A percentile compares a stretch with the other conserved stretches of the same genome.
phyloP scores from a whole-genome alignment of 345 rosid species.

The Raphanus raphanistrum region DNA sequence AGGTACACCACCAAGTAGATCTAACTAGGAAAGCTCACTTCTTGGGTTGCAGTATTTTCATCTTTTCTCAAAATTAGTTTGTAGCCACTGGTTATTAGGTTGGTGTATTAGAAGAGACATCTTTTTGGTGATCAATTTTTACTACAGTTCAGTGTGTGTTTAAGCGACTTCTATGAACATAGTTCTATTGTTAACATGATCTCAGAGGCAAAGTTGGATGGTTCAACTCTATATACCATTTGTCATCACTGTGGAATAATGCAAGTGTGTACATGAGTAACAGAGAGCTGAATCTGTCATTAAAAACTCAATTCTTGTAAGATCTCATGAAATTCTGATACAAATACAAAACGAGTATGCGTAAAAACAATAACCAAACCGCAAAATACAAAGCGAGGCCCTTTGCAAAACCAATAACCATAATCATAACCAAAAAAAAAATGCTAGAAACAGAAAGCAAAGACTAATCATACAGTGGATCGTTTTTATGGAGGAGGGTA shows the following conservation, averaged over 20 bases:
- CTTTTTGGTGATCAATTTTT: not conserved
- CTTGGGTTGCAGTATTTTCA: not conserved
- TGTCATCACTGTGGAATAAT: not conserved
- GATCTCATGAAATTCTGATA: not conserved
- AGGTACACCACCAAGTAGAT: slow-evolving; percentile 21
- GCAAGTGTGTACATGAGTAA: not conserved
- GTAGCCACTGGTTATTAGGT: slow-evolving; percentile 12
- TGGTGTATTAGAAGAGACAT: slow-evolving; percentile 16
- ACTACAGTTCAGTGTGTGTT: slow-evolving; percentile 5
- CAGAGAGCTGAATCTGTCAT: not conserved
- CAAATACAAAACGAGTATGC: slow-evolving; percentile 10
- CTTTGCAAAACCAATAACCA: slow-evolving; percentile 7
- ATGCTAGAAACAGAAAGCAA: slow-evolving; percentile 2
- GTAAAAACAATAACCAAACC: slow-evolving; percentile 11
- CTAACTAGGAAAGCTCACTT: slow-evolving; percentile 11
- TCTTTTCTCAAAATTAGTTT: slow-evolving; percentile 8
- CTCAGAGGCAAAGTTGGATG: not conserved
- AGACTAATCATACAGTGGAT: slow-evolving; percentile 20
- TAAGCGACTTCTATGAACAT: not conserved
- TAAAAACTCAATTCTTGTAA: not conserved
- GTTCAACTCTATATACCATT: not conserved
- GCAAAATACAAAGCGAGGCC: slow-evolving; percentile 13
- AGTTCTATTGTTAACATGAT: not conserved
- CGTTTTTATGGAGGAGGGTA: not conserved
- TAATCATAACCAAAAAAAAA: too few relatives aligned